Percentiles rank a stretch among this genome's conserved stretches.
phyloP scores from a whole-genome alignment of 2,329 filamentous ascomycete genomes.

The Tolypocladium paradoxum region DNA sequence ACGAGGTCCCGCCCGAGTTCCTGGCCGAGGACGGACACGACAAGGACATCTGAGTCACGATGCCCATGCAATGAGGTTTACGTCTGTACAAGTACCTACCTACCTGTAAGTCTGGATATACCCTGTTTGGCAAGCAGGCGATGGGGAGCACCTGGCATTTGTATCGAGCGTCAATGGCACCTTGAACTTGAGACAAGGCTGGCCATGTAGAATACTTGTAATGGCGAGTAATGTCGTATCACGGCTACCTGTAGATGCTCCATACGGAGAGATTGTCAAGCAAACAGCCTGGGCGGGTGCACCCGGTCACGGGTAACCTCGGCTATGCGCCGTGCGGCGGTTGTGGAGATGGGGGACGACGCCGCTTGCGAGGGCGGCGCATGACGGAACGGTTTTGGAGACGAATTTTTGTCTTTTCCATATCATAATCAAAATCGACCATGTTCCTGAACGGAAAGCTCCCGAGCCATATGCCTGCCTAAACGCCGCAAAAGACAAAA shows the following conservation, averaged over 20 bases:
- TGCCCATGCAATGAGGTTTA: neutral
- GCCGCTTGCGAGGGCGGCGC: neutral
- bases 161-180: neutral
- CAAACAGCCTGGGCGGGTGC: neutral
- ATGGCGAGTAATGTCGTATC: neutral
- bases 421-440: neutral
- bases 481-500: neutral
- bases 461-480: neutral
- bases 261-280: neutral
- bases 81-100: neutral
- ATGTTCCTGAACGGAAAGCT: neutral
- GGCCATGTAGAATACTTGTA: neutral
- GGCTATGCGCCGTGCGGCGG: conserved; percentile 3
- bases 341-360: conserved; percentile 4
- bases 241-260: neutral
- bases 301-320: conserved; percentile 4
- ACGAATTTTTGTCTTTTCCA: neutral
- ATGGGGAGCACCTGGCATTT: neutral
- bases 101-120: neutral
- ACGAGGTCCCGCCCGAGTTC: conserved; percentile 42
- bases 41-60: neutral
- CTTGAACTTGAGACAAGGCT: neutral
- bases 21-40: conserved; percentile 29
- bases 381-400: neutral
- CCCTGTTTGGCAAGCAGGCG: neutral